A percentile compares a stretch with the other conserved stretches of the same genome.
Conservation (phyloP, 345 rosid genomes). For the Acer negundo region DNA sequence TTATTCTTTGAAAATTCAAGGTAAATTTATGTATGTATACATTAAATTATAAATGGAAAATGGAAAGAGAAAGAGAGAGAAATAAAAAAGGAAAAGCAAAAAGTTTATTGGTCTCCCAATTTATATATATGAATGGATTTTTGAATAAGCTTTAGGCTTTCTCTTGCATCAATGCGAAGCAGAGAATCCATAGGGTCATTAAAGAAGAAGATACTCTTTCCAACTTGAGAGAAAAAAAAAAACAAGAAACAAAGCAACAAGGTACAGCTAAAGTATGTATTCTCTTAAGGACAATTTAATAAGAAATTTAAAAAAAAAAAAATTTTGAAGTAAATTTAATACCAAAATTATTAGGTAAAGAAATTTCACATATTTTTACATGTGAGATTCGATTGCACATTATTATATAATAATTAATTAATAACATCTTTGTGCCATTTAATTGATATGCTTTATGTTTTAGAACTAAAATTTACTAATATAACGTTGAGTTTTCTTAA, state of each 20-base stretch:
- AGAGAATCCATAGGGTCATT: slow-evolving; percentile 20
- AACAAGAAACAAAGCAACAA: not conserved
- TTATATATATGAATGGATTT: not conserved
- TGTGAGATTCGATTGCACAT: too few species aligned
- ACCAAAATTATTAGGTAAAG: too few species aligned
- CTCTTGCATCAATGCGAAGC: slow-evolving; percentile 36
- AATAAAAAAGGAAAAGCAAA: slow-evolving; percentile 16
- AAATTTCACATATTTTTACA: too few species aligned
- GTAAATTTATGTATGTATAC: not conserved
- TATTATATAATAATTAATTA: too few species aligned
- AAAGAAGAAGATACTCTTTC: slow-evolving; percentile 14
- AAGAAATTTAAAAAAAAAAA: too few species aligned
- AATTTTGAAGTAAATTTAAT: too few species aligned
- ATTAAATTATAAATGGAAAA: not conserved
- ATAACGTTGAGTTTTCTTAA: too few species aligned
- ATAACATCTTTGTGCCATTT: too few species aligned
- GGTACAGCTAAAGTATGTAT: not conserved
- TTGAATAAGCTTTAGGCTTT: slow-evolving; percentile 29
- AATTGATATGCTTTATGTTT: too few species aligned
- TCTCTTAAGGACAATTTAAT: too few species aligned
- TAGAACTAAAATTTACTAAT: too few species aligned
- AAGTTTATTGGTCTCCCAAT: slow-evolving; percentile 24
- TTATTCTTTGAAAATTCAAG: not conserved
- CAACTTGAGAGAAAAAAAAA: not conserved
- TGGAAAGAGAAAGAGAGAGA: not conserved